A percentile compares a stretch with the other conserved stretches of the same genome.
These are phyloP conservation scores for Adansonia gregorii DNA, from an alignment of 441 rosid species.

Conservation along the genomic window DNA sequence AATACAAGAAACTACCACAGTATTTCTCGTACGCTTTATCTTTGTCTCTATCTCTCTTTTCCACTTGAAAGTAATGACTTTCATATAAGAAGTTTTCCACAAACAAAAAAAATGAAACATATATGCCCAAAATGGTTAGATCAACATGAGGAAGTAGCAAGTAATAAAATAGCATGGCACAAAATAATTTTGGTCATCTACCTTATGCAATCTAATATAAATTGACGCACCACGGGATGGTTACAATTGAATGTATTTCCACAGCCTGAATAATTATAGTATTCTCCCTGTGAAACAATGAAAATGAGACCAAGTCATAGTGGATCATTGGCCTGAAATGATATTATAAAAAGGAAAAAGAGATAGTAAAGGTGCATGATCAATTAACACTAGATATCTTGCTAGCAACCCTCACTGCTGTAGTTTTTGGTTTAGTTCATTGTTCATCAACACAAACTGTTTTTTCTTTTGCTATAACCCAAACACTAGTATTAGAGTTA, in stretches of 20 bases:
- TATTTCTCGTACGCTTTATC: neutral
- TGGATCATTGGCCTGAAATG: neutral
- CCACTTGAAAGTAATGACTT: slow-evolving; percentile 8
- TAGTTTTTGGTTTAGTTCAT: neutral
- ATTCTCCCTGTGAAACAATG: slow-evolving; percentile 75
- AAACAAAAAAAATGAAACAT: neutral
- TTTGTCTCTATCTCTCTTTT: slow-evolving; percentile 13
- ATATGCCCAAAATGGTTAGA: neutral
- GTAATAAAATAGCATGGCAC: slow-evolving; percentile 14
- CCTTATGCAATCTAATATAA: slow-evolving; percentile 90
- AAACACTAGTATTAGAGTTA: neutral
- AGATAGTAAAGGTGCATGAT: neutral
- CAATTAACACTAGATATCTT: neutral
- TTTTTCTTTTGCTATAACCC: neutral
- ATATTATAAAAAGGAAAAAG: neutral
- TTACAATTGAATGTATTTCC: slow-evolving; percentile 98
- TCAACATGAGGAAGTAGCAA: slow-evolving; percentile 1
- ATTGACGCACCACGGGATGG: slow-evolving; percentile 95
- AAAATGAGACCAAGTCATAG: slow-evolving; percentile 27
- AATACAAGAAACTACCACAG: neutral
- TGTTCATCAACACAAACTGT: neutral
- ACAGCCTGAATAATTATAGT: slow-evolving; percentile 97
- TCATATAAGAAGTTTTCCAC: neutral
- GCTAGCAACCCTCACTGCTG: neutral
- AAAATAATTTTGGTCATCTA: slow-evolving; percentile 32